phyloP scores from a whole-genome alignment of 2,329 filamentous ascomycete genomes.

The Cordyceps tenuipes region DNA sequence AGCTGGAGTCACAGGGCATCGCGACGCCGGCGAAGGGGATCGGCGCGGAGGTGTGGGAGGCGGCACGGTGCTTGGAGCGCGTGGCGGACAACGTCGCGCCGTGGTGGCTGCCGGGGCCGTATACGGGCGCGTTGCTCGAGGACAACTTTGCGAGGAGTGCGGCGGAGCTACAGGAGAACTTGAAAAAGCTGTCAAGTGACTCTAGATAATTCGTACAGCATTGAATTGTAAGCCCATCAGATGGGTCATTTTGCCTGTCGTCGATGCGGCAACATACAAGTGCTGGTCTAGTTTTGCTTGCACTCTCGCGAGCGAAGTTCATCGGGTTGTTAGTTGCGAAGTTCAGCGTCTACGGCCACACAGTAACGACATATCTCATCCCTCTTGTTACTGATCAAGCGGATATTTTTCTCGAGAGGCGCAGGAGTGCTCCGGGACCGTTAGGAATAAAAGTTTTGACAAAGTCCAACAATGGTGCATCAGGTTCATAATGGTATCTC shows the following conservation, averaged over 20 bases:
- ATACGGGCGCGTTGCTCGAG: background rate
- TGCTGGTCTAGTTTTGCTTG: too few relatives aligned
- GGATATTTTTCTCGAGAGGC: too few relatives aligned
- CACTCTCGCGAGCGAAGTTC: too few relatives aligned
- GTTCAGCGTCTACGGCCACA: too few relatives aligned
- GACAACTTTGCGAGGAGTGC: background rate
- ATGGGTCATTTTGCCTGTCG: too few relatives aligned
- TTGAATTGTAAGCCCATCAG: background rate
- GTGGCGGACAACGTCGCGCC: constrained; percentile 11
- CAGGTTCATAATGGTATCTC: background rate
- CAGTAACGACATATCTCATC: too few relatives aligned
- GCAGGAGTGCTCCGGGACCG: too few relatives aligned
- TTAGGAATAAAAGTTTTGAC: too few relatives aligned
- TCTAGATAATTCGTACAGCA: background rate
- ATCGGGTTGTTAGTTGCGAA: too few relatives aligned
- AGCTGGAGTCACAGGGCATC: constrained; percentile 4
- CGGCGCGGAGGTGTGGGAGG: background rate
- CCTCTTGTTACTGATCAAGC: too few relatives aligned
- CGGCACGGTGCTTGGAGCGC: background rate
- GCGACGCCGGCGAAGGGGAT: constrained; percentile 3
- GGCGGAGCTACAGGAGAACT: background rate
- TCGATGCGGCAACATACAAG: too few relatives aligned
- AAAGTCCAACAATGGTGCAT: too few relatives aligned
- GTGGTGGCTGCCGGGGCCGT: constrained; percentile 11
- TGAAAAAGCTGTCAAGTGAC: background rate